Percentiles rank a stretch among this genome's conserved stretches.
These are phyloP conservation scores for Eimeria praecox DNA, from an alignment of 169 alveolate genomes.

Conservation along the genomic window DNA sequence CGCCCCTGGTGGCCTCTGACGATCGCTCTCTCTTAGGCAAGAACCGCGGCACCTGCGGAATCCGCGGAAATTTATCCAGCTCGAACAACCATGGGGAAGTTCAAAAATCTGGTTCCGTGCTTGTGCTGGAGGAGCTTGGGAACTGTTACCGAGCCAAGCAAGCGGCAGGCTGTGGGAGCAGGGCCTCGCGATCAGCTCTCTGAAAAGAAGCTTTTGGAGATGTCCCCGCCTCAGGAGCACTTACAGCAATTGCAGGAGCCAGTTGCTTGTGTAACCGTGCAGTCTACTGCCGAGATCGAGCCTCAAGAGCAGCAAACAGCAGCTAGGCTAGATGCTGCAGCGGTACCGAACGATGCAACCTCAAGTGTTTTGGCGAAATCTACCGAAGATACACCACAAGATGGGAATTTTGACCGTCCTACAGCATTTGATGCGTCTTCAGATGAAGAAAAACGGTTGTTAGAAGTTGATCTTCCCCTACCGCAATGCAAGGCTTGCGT, in stretches of 20 bases:
- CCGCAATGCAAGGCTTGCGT: not conserved
- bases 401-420: not conserved
- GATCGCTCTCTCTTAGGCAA: not conserved
- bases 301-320: not conserved
- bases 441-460: not conserved
- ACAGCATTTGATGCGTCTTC: not conserved
- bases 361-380: not conserved
- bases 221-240: not conserved
- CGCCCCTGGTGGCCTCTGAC: not conserved
- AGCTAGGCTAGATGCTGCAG: not conserved
- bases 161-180: conserved; percentile 1
- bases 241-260: not conserved
- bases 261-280: not conserved
- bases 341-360: not conserved
- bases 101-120: not conserved
- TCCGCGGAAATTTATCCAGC: not conserved
- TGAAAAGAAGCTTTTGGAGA: not conserved
- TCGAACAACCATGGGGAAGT: conserved; percentile 6
- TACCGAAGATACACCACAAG: not conserved
- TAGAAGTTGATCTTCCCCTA: not conserved
- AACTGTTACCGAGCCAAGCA: conserved; percentile 44
- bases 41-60: not conserved
- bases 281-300: not conserved
- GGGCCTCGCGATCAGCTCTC: not conserved
- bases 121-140: conserved; percentile 43